phyloP scores from a whole-genome alignment of 2,329 filamentous ascomycete species.

The Fusarium anguioides region DNA sequence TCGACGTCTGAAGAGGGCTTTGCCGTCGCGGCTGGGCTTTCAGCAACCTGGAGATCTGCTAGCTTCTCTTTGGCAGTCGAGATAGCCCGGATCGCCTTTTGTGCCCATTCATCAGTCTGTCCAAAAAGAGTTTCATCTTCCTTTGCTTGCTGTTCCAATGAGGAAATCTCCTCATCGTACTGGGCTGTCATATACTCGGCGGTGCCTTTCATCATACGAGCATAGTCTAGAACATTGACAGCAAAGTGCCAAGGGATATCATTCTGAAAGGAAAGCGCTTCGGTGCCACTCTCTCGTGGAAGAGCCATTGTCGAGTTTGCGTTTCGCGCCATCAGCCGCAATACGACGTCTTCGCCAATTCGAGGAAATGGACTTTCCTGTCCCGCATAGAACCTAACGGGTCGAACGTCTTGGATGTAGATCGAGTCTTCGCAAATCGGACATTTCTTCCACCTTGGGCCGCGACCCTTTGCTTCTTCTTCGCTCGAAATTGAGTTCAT shows the following conservation, averaged over 20 bases:
- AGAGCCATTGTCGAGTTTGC: constrained; percentile 87
- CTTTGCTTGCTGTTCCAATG: constrained; percentile 79
- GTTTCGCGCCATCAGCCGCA: constrained; percentile 85
- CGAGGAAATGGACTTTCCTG: constrained; percentile 85
- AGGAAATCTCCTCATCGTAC: constrained; percentile 80
- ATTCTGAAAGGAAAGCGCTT: constrained; percentile 74
- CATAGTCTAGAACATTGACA: constrained; percentile 93
- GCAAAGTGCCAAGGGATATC: constrained; percentile 96
- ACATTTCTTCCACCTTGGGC: constrained; percentile 89
- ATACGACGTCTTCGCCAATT: constrained; percentile 88
- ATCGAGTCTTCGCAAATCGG: constrained; percentile 94
- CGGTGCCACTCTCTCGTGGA: constrained; percentile 80
- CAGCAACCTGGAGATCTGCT: constrained; percentile 53
- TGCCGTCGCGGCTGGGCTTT: constrained; percentile 26
- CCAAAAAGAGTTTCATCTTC: constrained; percentile 93
- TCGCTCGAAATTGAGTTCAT: constrained; percentile 86
- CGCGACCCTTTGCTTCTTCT: constrained; percentile 76
- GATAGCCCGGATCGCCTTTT: constrained; percentile 82
- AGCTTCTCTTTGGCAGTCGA: constrained; percentile 80
- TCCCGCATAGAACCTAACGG: constrained; percentile 90
- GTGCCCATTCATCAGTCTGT: constrained; percentile 92
- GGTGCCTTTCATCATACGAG: constrained; percentile 93
- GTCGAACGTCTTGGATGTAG: constrained; percentile 89
- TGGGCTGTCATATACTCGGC: constrained; percentile 87
- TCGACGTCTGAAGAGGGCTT: constrained; percentile 56